Evolutionary conservation across 495 filamentous ascomycete genomes (phyloP).

Genomic region (Arthonia radiata): DNA sequence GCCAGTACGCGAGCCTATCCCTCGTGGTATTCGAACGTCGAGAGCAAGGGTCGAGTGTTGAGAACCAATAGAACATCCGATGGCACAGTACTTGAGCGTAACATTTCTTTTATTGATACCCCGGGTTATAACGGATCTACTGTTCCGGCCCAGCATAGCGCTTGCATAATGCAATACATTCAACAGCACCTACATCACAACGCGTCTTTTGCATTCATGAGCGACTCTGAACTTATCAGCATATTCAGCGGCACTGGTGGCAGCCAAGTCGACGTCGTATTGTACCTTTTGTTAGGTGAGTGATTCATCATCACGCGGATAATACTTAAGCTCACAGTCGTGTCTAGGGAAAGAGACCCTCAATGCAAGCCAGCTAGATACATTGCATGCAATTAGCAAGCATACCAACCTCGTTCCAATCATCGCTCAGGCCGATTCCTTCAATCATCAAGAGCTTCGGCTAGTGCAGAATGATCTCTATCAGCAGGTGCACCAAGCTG

Average conservation of each 20-base stretch:
- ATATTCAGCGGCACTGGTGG: slow-evolving; percentile 70
- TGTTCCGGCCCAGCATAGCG: slow-evolving; percentile 38
- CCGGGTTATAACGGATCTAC: slow-evolving; percentile 42
- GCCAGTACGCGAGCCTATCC: slow-evolving; percentile 89
- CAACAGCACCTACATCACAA: slow-evolving; percentile 45
- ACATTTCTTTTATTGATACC: slow-evolving; percentile 89
- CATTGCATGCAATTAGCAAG: too few species aligned
- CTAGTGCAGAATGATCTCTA: too few species aligned
- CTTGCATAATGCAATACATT: slow-evolving; percentile 49
- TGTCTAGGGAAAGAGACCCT: too few species aligned
- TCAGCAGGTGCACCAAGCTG: too few species aligned
- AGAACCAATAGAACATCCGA: slow-evolving; percentile 54
- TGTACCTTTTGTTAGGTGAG: slow-evolving; percentile 74
- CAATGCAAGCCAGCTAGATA: too few species aligned
- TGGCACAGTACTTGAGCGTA: slow-evolving; percentile 69
- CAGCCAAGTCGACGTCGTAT: slow-evolving; percentile 65
- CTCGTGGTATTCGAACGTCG: slow-evolving; percentile 80
- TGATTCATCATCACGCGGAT: too few species aligned
- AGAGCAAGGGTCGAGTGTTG: slow-evolving; percentile 43
- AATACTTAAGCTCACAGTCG: too few species aligned
- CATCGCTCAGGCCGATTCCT: slow-evolving; percentile 55
- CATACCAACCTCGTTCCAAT: slow-evolving; percentile 76
- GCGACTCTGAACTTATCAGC: slow-evolving; percentile 50
- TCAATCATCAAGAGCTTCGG: too few species aligned
- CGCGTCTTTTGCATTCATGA: slow-evolving; percentile 27